Conservation (phyloP, 2,329 filamentous ascomycete genomes). For the Fusarium acutatum region DNA sequence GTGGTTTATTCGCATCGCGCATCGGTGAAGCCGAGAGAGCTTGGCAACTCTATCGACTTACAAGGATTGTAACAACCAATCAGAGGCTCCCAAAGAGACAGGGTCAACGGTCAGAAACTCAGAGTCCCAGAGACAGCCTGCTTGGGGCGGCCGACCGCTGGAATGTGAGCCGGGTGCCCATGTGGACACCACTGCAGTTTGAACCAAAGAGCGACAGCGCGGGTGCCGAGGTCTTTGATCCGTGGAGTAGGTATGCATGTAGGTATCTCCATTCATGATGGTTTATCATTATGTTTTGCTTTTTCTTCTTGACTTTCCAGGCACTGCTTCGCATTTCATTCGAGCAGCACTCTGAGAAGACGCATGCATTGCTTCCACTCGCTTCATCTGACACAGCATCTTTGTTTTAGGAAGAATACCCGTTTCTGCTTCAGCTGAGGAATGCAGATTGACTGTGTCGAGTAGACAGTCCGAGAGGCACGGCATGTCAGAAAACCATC, state of each 20-base stretch:
- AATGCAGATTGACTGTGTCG: constrained; percentile 12
- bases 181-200: constrained; percentile 16
- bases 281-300: constrained; percentile 8
- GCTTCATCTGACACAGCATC: constrained; percentile 3
- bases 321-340: constrained; percentile 9
- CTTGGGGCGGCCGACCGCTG: constrained; percentile 37
- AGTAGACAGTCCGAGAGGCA: background rate
- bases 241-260: background rate
- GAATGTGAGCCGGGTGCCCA: constrained; percentile 32
- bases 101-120: constrained; percentile 18
- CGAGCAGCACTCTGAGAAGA: constrained; percentile 4
- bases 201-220: background rate
- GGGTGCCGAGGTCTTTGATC: constrained; percentile 19
- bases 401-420: constrained; percentile 10
- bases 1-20: constrained; percentile 36
- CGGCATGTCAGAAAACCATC: constrained; percentile 9
- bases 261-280: constrained; percentile 2
- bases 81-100: constrained; percentile 2
- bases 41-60: constrained; percentile 40
- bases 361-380: background rate
- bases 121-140: constrained; percentile 12
- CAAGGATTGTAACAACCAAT: constrained; percentile 21
- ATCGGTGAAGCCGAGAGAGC: constrained; percentile 41
- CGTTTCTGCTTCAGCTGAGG: constrained; percentile 19
- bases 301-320: constrained; percentile 18